Evolutionary conservation across 352 stramenopile genomes (phyloP).

Genomic region (Globisporangium megalacanthum): DNA sequence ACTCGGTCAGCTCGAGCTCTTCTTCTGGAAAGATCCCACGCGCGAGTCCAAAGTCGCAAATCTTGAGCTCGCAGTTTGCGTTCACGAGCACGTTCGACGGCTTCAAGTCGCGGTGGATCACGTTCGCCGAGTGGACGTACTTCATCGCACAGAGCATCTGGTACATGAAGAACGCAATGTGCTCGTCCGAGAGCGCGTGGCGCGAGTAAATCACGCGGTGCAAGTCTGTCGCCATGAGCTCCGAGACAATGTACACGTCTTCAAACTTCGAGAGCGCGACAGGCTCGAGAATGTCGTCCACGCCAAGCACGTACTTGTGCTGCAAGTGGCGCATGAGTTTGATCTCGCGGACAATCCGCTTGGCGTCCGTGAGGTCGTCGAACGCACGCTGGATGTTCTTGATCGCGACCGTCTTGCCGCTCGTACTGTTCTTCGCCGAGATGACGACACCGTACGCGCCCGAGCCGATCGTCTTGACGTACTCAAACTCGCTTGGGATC

Average conservation of each 20-base stretch:
- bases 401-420: constrained; percentile 62
- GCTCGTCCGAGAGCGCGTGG: constrained; percentile 78
- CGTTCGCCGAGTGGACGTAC: constrained; percentile 91
- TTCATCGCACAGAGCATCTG: constrained; percentile 90
- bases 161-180: constrained; percentile 90
- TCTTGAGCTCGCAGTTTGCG: constrained; percentile 88
- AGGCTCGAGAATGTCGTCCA: constrained; percentile 76
- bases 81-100: constrained; percentile 97
- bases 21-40: constrained; percentile 49
- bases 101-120: constrained; percentile 97
- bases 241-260: constrained; percentile 89
- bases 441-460: constrained; percentile 92
- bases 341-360: constrained; percentile 98
- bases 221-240: constrained; percentile 89
- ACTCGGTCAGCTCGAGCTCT: constrained; percentile 66
- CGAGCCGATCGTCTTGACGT: constrained; percentile 85
- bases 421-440: constrained; percentile 44
- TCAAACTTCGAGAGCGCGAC: constrained; percentile 68
- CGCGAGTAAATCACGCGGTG: constrained; percentile 88
- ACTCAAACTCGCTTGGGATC: constrained; percentile 71
- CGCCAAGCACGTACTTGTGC: constrained; percentile 85
- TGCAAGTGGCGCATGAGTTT: constrained; percentile 89
- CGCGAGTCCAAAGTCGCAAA: constrained; percentile 90
- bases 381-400: constrained; percentile 95
- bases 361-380: constrained; percentile 98